Evolutionary conservation across 176 grass and related monocot species (phyloP).

Genomic region (Oryza australiensis): DNA sequence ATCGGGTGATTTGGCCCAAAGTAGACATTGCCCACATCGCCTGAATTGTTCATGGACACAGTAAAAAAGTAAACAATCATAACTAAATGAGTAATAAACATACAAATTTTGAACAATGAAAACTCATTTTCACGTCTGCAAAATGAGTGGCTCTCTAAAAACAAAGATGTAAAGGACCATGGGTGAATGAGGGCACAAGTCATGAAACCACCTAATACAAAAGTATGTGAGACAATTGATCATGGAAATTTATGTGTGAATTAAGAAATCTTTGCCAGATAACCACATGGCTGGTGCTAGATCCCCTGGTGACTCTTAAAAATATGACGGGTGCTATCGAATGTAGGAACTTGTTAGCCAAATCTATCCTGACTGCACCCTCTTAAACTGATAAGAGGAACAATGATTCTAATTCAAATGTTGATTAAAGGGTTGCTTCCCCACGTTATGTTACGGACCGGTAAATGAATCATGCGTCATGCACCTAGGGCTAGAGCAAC

Average conservation of each 20-base stretch:
- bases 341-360: neutral
- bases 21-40: conserved; percentile 95
- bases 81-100: neutral
- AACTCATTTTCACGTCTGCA: neutral
- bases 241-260: neutral
- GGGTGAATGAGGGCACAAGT: neutral
- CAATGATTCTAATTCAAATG: conserved; percentile 3
- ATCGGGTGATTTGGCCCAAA: conserved; percentile 99
- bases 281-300: neutral
- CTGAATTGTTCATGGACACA: conserved; percentile 43
- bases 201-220: neutral
- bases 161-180: neutral
- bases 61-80: conserved; percentile 5
- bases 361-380: neutral
- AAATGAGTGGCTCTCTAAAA: neutral
- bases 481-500: neutral
- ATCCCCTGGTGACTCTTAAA: no score
- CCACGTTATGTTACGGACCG: neutral
- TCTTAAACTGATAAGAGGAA: neutral
- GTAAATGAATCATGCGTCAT: neutral
- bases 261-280: neutral
- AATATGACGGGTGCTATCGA: neutral
- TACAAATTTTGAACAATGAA: neutral
- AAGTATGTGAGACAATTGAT: neutral
- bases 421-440: neutral